phyloP scores from a whole-genome alignment of 805 yeast genomes.

The Ogataea allantospora region DNA sequence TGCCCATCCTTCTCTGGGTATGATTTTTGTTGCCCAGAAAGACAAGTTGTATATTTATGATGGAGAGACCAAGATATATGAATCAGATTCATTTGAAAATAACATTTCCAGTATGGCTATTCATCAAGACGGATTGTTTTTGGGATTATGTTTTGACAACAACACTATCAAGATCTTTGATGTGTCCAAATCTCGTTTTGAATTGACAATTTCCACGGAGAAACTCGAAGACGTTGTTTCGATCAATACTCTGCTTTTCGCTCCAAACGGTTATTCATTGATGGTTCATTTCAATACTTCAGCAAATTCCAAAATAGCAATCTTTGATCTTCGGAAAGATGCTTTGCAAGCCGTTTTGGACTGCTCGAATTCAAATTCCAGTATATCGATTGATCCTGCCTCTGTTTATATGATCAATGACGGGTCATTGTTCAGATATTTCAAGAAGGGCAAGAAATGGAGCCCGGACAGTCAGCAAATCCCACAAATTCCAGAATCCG shows the following conservation, averaged over 20 bases:
- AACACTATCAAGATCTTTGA: slow-evolving; percentile 39
- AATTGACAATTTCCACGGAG: slow-evolving; percentile 31
- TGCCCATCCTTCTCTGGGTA: slow-evolving; percentile 13
- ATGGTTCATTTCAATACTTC: slow-evolving; percentile 13
- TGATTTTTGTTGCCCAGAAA: slow-evolving; percentile 14
- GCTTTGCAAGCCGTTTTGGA: slow-evolving; percentile 7
- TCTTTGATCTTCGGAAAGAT: slow-evolving; percentile 28
- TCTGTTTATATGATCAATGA: slow-evolving; percentile 19
- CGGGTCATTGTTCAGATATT: slow-evolving; percentile 16
- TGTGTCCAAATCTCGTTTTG: slow-evolving; percentile 37
- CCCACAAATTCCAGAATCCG: not conserved
- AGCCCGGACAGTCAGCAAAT: slow-evolving; percentile 1
- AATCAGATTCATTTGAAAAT: slow-evolving; percentile 9
- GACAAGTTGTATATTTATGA: slow-evolving; percentile 13
- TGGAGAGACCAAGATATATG: slow-evolving; percentile 3
- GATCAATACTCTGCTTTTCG: slow-evolving; percentile 45
- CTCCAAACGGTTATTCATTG: slow-evolving; percentile 66
- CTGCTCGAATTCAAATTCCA: not conserved
- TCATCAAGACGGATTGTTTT: slow-evolving; percentile 39
- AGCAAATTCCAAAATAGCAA: slow-evolving; percentile 15
- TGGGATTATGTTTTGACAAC: slow-evolving; percentile 36
- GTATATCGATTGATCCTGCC: slow-evolving; percentile 18
- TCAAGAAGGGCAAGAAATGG: slow-evolving; percentile 27
- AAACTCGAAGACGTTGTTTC: slow-evolving; percentile 2
- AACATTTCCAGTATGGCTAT: slow-evolving; percentile 17